Conservation (phyloP, 441 rosid genomes). For the Adansonia madagascariensis region DNA sequence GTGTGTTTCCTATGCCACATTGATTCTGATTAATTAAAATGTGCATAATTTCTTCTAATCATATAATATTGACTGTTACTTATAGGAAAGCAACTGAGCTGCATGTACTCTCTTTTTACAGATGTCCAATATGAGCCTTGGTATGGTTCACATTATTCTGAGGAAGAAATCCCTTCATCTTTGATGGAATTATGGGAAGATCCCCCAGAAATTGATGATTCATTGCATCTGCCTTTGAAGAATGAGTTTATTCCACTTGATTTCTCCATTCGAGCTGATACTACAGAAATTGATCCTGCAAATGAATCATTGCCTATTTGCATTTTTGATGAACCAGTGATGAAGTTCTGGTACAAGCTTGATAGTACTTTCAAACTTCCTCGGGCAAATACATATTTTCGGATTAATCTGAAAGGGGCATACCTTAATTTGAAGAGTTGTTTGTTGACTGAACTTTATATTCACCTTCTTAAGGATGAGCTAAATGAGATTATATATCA, state of each 20-base stretch:
- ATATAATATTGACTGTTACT: background rate
- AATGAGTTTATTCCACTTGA: constrained; percentile 89
- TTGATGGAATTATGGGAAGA: constrained; percentile 79
- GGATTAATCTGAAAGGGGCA: constrained; percentile 82
- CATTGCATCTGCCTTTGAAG: constrained; percentile 74
- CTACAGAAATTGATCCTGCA: constrained; percentile 34
- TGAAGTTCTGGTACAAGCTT: constrained; percentile 95
- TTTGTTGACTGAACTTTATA: constrained; percentile 82
- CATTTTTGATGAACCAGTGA: constrained; percentile 72
- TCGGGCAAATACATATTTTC: constrained; percentile 86
- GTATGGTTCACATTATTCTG: constrained; percentile 80
- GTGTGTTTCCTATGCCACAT: background rate
- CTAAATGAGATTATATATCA: constrained; percentile 88
- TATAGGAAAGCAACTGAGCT: constrained; percentile 21
- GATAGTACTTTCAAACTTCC: constrained; percentile 83
- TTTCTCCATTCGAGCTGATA: constrained; percentile 70
- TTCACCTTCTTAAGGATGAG: constrained; percentile 89
- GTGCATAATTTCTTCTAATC: background rate
- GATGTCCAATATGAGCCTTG: constrained; percentile 81
- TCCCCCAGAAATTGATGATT: constrained; percentile 70
- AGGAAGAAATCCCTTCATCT: constrained; percentile 70
- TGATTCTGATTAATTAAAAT: background rate
- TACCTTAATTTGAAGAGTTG: constrained; percentile 67
- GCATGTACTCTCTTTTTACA: constrained; percentile 40
- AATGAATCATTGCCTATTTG: constrained; percentile 59